These are phyloP conservation scores for Phytopythium montanum DNA, from an alignment of 352 stramenopile genomes.

Conservation along the genomic window DNA sequence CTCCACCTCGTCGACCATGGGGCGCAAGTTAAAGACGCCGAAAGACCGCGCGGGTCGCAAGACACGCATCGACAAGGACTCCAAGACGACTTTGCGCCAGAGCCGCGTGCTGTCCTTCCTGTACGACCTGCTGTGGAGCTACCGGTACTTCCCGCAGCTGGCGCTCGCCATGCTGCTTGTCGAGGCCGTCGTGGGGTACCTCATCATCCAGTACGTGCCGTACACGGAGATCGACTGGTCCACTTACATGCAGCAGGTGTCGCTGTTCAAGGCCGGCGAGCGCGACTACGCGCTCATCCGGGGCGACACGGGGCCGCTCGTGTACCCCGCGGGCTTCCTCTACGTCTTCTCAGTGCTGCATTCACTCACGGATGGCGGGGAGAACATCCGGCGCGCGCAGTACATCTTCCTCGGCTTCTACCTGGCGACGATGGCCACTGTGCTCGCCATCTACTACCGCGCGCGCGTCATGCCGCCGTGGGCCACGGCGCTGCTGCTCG, in stretches of 20 bases:
- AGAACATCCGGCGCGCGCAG: slow-evolving; percentile 89
- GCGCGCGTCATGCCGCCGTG: slow-evolving; percentile 78
- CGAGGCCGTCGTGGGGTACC: slow-evolving; percentile 57
- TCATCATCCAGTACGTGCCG: slow-evolving; percentile 80
- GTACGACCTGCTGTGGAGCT: slow-evolving; percentile 87
- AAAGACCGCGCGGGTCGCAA: slow-evolving; percentile 28
- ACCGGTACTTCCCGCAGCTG: slow-evolving; percentile 75
- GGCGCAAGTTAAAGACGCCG: slow-evolving; percentile 19
- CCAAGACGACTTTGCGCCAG: slow-evolving; percentile 71
- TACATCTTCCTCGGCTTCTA: slow-evolving; percentile 95
- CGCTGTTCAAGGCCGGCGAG: slow-evolving; percentile 90
- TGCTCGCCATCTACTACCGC: slow-evolving; percentile 90
- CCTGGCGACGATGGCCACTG: slow-evolving; percentile 84
- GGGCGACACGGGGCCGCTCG: slow-evolving; percentile 95
- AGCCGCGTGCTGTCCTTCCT: slow-evolving; percentile 67
- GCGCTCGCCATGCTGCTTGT: slow-evolving; percentile 48
- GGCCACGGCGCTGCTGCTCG: slow-evolving; percentile 87
- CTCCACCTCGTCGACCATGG: slow-evolving; percentile 14
- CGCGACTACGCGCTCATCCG: slow-evolving; percentile 95
- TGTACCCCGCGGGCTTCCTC: slow-evolving; percentile 98
- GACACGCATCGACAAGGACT: slow-evolving; percentile 86
- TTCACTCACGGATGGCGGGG: slow-evolving; percentile 82
- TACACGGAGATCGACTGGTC: slow-evolving; percentile 99
- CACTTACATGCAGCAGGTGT: slow-evolving; percentile 99
- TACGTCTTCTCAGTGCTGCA: slow-evolving; percentile 96